These are phyloP conservation scores for Ophiocordyceps camponoti-rufipedis DNA, from an alignment of 2,329 filamentous ascomycete genomes.

Conservation along the genomic window DNA sequence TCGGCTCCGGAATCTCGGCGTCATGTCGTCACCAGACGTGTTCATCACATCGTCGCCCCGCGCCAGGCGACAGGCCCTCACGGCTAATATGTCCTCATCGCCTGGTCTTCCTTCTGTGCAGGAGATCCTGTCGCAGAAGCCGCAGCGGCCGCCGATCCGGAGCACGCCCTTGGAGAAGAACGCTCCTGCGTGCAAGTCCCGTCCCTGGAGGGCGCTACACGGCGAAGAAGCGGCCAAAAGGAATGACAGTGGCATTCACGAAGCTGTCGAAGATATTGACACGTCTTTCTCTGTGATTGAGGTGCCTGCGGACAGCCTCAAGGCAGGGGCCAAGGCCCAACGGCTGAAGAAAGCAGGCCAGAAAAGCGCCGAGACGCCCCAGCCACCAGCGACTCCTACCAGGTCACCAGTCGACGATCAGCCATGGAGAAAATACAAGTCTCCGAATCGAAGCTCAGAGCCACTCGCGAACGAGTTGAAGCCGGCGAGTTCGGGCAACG, in stretches of 20 bases:
- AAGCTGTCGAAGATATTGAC: conserved; percentile 2
- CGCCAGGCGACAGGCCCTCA: conserved; percentile 13
- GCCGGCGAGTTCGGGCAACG: not conserved
- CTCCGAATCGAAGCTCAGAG: conserved; percentile 2
- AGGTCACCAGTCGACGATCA: conserved; percentile 9
- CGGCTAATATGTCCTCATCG: conserved; percentile 25
- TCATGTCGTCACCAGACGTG: conserved; percentile 16
- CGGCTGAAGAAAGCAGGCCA: conserved; percentile 3
- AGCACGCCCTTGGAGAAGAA: conserved; percentile 18
- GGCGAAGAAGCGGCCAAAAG: conserved; percentile 1
- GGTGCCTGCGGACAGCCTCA: conserved; percentile 4
- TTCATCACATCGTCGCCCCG: conserved; percentile 13
- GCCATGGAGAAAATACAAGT: conserved; percentile 19
- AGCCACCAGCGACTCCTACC: not conserved
- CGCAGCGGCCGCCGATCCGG: conserved; percentile 13
- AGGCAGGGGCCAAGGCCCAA: conserved; percentile 7
- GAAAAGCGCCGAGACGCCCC: conserved; percentile 1
- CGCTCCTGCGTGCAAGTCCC: conserved; percentile 24
- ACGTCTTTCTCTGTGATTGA: conserved; percentile 7
- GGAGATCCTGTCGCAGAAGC: conserved; percentile 23
- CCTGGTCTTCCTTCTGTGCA: conserved; percentile 35
- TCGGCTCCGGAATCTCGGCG: conserved; percentile 9
- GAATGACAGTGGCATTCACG: not conserved
- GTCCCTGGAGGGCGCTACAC: conserved; percentile 15
- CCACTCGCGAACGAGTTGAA: not conserved